A percentile compares a stretch with the other conserved stretches of the same genome.
phyloP scores from a whole-genome alignment of 768 basidiomycete species.

The Boletus vinaceobasis region DNA sequence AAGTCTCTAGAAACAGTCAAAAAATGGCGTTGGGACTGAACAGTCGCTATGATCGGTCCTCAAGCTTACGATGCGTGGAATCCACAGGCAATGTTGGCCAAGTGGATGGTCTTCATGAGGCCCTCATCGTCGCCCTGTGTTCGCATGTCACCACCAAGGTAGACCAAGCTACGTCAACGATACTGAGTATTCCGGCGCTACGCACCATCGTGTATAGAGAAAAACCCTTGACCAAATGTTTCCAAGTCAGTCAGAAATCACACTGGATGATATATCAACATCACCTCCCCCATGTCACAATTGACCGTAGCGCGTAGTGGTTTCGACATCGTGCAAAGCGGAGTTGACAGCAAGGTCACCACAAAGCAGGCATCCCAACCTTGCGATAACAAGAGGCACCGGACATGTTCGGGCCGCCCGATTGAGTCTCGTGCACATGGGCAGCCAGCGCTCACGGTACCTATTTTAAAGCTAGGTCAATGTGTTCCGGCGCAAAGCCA shows the following conservation, averaged over 20 bases:
- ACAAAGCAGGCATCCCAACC: background rate
- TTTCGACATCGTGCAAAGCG: conserved; percentile 13
- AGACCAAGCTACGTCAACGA: background rate
- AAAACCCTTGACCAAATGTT: conserved; percentile 38
- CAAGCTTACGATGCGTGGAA: conserved; percentile 57
- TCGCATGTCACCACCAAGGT: background rate
- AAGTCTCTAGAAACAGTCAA: conserved; percentile 46
- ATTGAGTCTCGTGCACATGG: background rate
- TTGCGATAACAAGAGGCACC: background rate
- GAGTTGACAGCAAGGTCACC: background rate
- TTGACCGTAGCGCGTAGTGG: conserved; percentile 43
- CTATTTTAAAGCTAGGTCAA: background rate
- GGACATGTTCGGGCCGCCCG: background rate
- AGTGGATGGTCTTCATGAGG: conserved; percentile 54
- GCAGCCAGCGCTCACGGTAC: background rate
- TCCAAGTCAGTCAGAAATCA: conserved; percentile 3
- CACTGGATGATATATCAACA: background rate
- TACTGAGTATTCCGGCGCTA: background rate
- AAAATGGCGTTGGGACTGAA: background rate
- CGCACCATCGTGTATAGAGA: conserved; percentile 47
- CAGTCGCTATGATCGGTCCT: background rate
- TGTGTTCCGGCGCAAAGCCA: background rate
- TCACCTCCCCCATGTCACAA: conserved; percentile 57
- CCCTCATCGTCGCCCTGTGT: conserved; percentile 48
- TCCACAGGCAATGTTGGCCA: conserved; percentile 65